Percentiles rank a stretch among this genome's conserved stretches.
Conservation (phyloP, 345 rosid genomes). For the Populus nigra region DNA sequence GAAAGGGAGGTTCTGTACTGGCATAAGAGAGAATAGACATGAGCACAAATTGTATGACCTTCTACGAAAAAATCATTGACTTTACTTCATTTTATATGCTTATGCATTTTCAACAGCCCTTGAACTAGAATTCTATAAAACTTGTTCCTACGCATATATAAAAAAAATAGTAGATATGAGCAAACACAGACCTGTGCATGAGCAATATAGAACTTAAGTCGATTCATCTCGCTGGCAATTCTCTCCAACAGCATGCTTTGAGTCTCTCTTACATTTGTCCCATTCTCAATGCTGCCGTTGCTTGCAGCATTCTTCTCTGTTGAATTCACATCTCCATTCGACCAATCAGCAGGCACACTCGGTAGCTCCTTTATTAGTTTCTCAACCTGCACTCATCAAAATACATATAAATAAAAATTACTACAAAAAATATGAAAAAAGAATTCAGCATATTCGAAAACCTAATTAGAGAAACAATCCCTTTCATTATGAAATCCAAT, state of each 20-base stretch:
- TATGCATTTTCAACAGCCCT: background rate
- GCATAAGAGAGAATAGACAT: slow-evolving; percentile 59
- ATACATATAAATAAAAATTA: background rate
- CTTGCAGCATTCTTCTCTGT: slow-evolving; percentile 39
- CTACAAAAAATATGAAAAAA: background rate
- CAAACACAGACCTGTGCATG: slow-evolving; percentile 82
- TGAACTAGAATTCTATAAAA: background rate
- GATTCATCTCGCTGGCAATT: slow-evolving; percentile 97
- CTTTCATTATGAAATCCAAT: background rate
- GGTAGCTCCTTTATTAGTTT: slow-evolving; percentile 93
- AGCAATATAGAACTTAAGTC: slow-evolving; percentile 85
- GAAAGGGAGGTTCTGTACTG: slow-evolving; percentile 98
- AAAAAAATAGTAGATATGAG: background rate
- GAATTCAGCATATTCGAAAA: background rate
- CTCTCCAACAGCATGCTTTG: slow-evolving; percentile 97
- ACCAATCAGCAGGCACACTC: slow-evolving; percentile 76
- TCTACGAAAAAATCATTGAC: background rate
- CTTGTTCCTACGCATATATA: background rate
- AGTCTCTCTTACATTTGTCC: slow-evolving; percentile 78
- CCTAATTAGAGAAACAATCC: background rate
- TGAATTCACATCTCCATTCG: slow-evolving; percentile 57
- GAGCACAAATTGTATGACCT: slow-evolving; percentile 35
- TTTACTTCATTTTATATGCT: slow-evolving; percentile 6
- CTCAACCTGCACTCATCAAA: slow-evolving; percentile 61
- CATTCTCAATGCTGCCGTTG: slow-evolving; percentile 57